These are phyloP conservation scores for Spinellus fusiger DNA, from an alignment of 192 early-diverging fungal species.

Conservation along the genomic window DNA sequence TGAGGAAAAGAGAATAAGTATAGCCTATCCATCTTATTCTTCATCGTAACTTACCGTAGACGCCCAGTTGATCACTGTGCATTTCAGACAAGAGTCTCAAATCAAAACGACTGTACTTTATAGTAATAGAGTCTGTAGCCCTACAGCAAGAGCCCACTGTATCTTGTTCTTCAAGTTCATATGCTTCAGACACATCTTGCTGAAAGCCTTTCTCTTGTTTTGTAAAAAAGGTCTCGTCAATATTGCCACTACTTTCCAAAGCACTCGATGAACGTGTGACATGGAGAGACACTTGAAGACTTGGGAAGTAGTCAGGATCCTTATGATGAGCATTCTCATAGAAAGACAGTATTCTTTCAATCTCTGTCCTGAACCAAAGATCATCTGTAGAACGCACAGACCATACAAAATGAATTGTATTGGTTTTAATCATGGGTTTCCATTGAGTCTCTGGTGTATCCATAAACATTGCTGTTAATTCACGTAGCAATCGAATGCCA, in stretches of 20 bases:
- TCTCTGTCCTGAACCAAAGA: constrained; percentile 23
- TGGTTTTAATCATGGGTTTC: not conserved
- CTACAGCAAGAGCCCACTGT: not conserved
- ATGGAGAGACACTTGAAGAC: constrained; percentile 3
- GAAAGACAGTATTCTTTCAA: not conserved
- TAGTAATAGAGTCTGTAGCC: not conserved
- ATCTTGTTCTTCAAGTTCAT: no score
- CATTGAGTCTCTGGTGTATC: not conserved
- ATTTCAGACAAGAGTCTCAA: not conserved
- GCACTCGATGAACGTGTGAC: not conserved
- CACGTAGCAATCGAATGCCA: constrained; percentile 36
- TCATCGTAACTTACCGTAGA: constrained; percentile 1
- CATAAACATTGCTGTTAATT: constrained; percentile 10
- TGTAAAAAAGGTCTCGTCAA: not conserved
- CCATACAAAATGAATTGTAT: constrained; percentile 21
- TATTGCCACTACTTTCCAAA: not conserved
- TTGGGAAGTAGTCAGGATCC: constrained; percentile 1
- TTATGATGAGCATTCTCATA: not conserved
- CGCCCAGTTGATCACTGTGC: not conserved
- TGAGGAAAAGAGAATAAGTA: no score
- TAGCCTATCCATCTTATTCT: no score
- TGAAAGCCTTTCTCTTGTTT: no score
- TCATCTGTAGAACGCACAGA: constrained; percentile 11
- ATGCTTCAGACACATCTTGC: no score
- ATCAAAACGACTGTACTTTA: not conserved